Base-by-base conservation (phyloP, 78 protist species). In the Capsaspora owczarzaki region DNA sequence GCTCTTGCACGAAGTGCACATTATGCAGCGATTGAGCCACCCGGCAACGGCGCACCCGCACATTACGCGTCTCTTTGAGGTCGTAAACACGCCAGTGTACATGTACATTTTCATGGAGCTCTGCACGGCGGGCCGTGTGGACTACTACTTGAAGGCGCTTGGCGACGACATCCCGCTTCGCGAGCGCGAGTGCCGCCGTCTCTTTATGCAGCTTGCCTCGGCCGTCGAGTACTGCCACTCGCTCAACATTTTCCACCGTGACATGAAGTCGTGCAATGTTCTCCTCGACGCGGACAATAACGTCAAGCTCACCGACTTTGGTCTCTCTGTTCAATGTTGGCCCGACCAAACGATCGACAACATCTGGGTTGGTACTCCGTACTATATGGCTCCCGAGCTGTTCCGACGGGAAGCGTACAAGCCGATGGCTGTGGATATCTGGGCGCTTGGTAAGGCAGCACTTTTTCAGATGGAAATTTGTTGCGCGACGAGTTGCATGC, bases 281-380 rank as follows among this genome's bases (percentile, higher is more conserved):
- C 51, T 82, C 35, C 60, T 82, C 4, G 61, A 33, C 37, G 71
- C 27, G 33, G 51, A 74, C 40, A 80, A 80, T 20, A 44, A 74
- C 77, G 60, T 72, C 23, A 77, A 78, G n/a, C 86, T 96, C 80
- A 82, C 96, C 12, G 98, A 96, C 69, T 96, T 96, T 66, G 98
- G 95, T 35, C 89, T 94, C 23, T 71, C 89, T 25, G 49, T 20
- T 29, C 40, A 43, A n/a, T 56, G 84, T 35, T 20, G 35, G 16
- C 12, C 0, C n/a, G 46, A 74, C 1, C 10, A 0, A 5, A 60
- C 41, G 2, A 0, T 72, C 25, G 89, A 87, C 10, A 23, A 27
- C 42, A 82, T 87, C 12, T 19, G 63, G 37, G 22, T 37, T 27
- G 93, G 91, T 8, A 84, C 93, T 33, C 91, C 89, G 33, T 82